Evolutionary conservation across 192 early-diverging fungal genomes (phyloP).

Genomic region (Glomus cerebriforme): DNA sequence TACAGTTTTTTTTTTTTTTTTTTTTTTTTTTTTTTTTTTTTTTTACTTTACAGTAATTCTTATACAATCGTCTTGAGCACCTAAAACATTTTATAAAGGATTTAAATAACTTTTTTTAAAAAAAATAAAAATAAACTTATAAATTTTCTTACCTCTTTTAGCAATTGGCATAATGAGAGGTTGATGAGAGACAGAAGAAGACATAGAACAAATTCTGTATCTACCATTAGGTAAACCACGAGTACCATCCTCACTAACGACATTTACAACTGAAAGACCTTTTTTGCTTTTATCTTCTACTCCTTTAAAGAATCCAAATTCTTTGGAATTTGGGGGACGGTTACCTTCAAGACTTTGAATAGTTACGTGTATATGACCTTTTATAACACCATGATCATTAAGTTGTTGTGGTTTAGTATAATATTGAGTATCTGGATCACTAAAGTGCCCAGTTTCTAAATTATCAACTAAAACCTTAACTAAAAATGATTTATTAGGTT

Average conservation of each 20-base stretch:
- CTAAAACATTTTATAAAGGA: background rate
- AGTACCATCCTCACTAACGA: background rate
- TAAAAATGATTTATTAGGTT: background rate
- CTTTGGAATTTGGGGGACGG: background rate
- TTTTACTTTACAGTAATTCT: slow-evolving; percentile 1
- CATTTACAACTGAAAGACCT: background rate
- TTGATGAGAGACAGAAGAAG: background rate
- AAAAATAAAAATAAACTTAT: background rate
- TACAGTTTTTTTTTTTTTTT: no score
- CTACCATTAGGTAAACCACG: background rate
- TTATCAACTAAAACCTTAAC: background rate
- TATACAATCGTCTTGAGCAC: slow-evolving; percentile 34
- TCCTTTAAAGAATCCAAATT: slow-evolving; percentile 11
- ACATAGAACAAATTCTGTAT: slow-evolving; percentile 26
- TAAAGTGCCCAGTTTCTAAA: slow-evolving; percentile 1
- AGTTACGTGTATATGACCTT: slow-evolving; percentile 19
- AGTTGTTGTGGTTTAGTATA: background rate
- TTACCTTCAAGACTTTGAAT: background rate
- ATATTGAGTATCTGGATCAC: slow-evolving; percentile 7
- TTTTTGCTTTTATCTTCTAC: background rate
- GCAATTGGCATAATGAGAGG: slow-evolving; percentile 30
- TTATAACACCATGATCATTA: background rate
- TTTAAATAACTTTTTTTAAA: background rate
- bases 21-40: no score
- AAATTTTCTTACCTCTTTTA: slow-evolving; percentile 14